These are phyloP conservation scores for Bathelium albidoporum DNA, from an alignment of 495 filamentous ascomycete species.

Conservation along the genomic window DNA sequence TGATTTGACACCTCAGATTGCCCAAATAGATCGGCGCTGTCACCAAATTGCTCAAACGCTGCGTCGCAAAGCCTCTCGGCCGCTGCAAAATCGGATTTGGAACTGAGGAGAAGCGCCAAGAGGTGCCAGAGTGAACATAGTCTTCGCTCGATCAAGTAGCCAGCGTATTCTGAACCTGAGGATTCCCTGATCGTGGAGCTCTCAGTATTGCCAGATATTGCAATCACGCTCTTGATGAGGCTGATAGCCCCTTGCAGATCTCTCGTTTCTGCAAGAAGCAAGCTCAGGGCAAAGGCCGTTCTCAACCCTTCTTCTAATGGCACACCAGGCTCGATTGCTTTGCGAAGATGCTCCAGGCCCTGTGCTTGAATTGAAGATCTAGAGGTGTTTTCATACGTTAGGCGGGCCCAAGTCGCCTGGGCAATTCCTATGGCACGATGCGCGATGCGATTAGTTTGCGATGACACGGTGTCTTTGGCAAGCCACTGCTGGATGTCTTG, in stretches of 20 bases:
- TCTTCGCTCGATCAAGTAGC: neutral
- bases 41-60: conserved; percentile 73
- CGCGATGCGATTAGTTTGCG: conserved; percentile 29
- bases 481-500: conserved; percentile 57
- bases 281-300: conserved; percentile 66
- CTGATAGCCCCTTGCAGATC: conserved; percentile 68
- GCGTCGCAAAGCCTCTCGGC: conserved; percentile 75
- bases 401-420: conserved; percentile 73
- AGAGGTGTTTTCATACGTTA: conserved; percentile 60
- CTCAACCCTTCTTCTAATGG: conserved; percentile 53
- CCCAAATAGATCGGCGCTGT: conserved; percentile 26
- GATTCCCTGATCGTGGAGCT: neutral
- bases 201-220: conserved; percentile 18
- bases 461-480: conserved; percentile 30
- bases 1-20: neutral
- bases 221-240: conserved; percentile 55
- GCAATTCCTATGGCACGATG: conserved; percentile 76
- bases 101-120: conserved; percentile 72
- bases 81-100: conserved; percentile 70
- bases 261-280: conserved; percentile 69
- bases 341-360: conserved; percentile 63
- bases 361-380: conserved; percentile 59
- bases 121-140: conserved; percentile 64
- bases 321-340: conserved; percentile 54
- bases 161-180: neutral